Percentiles rank a stretch among this genome's conserved stretches.
Conservation (phyloP, 73 alveolate species). For the Stentor coeruleus region DNA sequence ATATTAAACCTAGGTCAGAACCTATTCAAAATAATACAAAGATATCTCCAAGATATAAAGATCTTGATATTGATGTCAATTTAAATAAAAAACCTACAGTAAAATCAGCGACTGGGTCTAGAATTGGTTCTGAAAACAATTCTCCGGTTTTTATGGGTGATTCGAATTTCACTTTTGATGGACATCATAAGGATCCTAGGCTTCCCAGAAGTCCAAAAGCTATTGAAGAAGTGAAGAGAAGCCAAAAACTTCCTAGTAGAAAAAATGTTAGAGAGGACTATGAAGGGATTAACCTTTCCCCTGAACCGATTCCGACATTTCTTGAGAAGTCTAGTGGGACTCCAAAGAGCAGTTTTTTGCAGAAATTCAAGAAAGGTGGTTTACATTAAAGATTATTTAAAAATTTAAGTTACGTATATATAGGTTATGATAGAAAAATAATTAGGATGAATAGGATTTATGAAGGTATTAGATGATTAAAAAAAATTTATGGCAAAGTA, state of each 20-base stretch:
- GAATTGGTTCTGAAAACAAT: background rate
- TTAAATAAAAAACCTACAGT: background rate
- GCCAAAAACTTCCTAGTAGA: background rate
- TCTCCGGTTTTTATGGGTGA: background rate
- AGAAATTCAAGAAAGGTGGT: background rate
- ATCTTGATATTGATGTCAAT: too few relatives aligned
- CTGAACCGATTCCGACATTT: background rate
- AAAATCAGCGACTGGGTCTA: background rate
- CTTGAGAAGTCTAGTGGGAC: background rate
- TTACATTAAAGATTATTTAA: too few relatives aligned
- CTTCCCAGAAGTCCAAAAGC: constrained; percentile 6
- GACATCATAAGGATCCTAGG: background rate
- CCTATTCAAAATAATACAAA: background rate
- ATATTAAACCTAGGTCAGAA: background rate
- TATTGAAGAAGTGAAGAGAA: background rate
- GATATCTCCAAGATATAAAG: too few relatives aligned
- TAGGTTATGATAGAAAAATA: too few relatives aligned
- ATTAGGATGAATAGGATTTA: too few relatives aligned
- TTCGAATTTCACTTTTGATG: background rate
- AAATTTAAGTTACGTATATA: too few relatives aligned
- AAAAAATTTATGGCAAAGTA: too few relatives aligned
- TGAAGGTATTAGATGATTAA: too few relatives aligned
- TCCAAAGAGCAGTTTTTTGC: background rate
- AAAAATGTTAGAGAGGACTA: background rate
- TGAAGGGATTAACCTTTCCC: background rate